Conservation (phyloP, 805 yeast genomes). For the Candida rishiriensis region DNA sequence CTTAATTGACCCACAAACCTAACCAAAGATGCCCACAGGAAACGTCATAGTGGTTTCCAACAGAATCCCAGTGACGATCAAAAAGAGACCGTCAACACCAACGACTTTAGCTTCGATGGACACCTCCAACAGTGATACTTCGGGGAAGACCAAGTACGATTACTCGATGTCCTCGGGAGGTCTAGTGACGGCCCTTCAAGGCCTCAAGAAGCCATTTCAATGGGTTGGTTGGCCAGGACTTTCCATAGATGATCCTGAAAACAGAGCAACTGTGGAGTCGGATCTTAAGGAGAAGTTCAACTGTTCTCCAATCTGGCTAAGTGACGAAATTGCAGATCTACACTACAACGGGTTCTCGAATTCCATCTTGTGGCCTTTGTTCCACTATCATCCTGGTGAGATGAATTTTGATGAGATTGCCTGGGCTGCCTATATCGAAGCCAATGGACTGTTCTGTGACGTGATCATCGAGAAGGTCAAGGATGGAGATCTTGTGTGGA, state of each 20-base stretch:
- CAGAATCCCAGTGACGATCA: slow-evolving; percentile 91
- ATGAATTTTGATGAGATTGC: slow-evolving; percentile 97
- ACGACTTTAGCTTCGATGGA: neutral
- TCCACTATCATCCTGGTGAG: slow-evolving; percentile 99
- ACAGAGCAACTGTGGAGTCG: slow-evolving; percentile 59
- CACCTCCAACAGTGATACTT: neutral
- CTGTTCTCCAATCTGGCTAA: slow-evolving; percentile 84
- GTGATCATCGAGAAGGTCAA: slow-evolving; percentile 64
- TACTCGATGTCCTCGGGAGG: slow-evolving; percentile 97
- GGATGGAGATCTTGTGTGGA: slow-evolving; percentile 92
- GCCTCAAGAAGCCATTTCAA: slow-evolving; percentile 82
- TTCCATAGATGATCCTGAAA: slow-evolving; percentile 69
- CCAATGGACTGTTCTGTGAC: slow-evolving; percentile 77
- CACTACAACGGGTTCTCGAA: slow-evolving; percentile 96
- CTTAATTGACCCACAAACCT: no score
- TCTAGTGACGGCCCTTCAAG: slow-evolving; percentile 91
- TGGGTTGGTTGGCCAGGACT: slow-evolving; percentile 99
- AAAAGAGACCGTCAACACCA: slow-evolving; percentile 38
- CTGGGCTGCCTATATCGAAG: slow-evolving; percentile 97
- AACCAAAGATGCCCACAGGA: slow-evolving; percentile 32
- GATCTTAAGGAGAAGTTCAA: slow-evolving; percentile 76
- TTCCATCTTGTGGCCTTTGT: slow-evolving; percentile 94
- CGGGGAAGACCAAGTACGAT: slow-evolving; percentile 54
- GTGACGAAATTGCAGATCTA: slow-evolving; percentile 87
- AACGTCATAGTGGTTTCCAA: slow-evolving; percentile 91